These are phyloP conservation scores for Xylaria hypoxylon DNA, from an alignment of 2,329 filamentous ascomycete species.

Conservation along the genomic window DNA sequence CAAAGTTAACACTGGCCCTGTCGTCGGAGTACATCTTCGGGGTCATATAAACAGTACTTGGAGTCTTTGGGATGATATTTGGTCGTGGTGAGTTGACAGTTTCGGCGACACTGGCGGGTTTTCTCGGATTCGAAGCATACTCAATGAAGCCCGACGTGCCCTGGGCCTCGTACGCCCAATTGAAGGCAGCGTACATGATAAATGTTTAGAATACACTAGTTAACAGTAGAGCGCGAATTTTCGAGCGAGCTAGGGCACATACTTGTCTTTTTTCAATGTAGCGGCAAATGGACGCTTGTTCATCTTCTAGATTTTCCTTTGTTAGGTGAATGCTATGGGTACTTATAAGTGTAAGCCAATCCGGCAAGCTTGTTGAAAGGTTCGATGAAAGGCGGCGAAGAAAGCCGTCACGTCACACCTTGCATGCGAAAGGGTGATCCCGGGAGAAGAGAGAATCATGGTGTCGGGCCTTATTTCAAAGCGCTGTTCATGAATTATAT, in stretches of 20 bases:
- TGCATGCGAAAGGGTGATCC: slow-evolving; percentile 7
- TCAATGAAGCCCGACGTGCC: slow-evolving; percentile 25
- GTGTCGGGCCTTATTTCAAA: not conserved
- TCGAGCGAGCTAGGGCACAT: not conserved
- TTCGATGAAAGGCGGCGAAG: slow-evolving; percentile 4
- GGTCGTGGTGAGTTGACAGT: slow-evolving; percentile 2
- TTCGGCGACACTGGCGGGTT: not conserved
- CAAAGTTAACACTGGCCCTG: not conserved
- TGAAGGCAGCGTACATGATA: slow-evolving; percentile 34
- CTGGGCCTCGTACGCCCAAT: slow-evolving; percentile 30
- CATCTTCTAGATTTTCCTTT: slow-evolving; percentile 9
- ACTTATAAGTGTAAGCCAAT: slow-evolving; percentile 8
- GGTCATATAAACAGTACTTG: slow-evolving; percentile 17
- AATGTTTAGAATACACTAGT: not conserved
- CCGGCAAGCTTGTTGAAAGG: slow-evolving; percentile 13
- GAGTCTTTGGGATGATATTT: not conserved
- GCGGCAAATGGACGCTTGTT: not conserved
- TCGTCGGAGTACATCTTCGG: slow-evolving; percentile 5
- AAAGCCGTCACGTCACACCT: not conserved
- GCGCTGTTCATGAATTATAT: not conserved
- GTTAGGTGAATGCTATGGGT: slow-evolving; percentile 5
- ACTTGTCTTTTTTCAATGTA: not conserved
- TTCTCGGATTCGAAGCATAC: slow-evolving; percentile 4
- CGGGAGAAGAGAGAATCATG: not conserved
- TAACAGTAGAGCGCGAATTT: not conserved